phyloP scores from a whole-genome alignment of 129 eudicot genomes.

The Centrapalus pauciflorus region DNA sequence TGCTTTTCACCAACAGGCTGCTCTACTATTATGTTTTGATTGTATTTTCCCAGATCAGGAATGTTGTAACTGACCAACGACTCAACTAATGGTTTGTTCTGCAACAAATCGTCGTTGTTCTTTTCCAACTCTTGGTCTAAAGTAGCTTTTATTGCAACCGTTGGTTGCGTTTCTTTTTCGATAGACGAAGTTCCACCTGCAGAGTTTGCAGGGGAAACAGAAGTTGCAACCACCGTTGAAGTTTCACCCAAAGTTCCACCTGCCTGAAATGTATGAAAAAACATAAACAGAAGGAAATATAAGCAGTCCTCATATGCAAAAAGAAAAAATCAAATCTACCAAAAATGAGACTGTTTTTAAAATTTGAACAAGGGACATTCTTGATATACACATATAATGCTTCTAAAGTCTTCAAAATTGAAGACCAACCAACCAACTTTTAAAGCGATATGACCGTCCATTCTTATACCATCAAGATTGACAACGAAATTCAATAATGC shows the following conservation, averaged over 20 bases:
- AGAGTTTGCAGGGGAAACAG: slow-evolving; percentile 4
- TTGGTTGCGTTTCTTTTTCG: neutral
- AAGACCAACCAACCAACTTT: too few species aligned
- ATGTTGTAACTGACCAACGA: slow-evolving; percentile 1
- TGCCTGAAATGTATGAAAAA: slow-evolving; percentile 13
- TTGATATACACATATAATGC: too few species aligned
- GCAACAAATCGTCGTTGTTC: slow-evolving; percentile 13
- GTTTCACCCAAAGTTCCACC: slow-evolving; percentile 21
- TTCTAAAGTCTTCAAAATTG: too few species aligned
- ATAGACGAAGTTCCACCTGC: neutral
- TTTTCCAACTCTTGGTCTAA: neutral
- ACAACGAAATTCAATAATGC: too few species aligned
- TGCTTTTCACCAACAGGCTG: neutral
- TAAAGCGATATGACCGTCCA: too few species aligned
- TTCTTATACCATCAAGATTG: too few species aligned
- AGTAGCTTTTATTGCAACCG: neutral
- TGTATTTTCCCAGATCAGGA: slow-evolving; percentile 2
- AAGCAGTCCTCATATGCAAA: too few species aligned
- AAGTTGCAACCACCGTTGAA: neutral
- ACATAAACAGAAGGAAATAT: neutral
- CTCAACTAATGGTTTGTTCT: neutral
- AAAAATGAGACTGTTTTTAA: too few species aligned
- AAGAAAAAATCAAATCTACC: too few species aligned
- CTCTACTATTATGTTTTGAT: slow-evolving; percentile 2
- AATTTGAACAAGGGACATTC: too few species aligned